Base-by-base conservation (phyloP, 1,284 basidiomycete species). In the Ceratobasidium sp. region DNA sequence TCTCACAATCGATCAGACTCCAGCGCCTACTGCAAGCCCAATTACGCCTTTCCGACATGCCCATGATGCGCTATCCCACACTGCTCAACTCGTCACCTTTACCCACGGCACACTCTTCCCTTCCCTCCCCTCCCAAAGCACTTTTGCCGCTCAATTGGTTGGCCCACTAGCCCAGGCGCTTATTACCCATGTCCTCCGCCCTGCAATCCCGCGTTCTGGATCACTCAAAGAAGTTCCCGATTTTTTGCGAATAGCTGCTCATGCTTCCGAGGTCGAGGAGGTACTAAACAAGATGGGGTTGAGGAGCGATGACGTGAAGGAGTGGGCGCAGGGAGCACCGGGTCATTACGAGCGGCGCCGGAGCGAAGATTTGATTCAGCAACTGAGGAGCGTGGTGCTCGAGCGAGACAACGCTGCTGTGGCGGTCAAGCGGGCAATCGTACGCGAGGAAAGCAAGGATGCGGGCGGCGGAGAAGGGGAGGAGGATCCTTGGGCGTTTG, bases 321-420 rank as follows among this genome's bases (percentile, higher is more conserved):
- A 79, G 5, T 95, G 93, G 93, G 88, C 86, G 2, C 86, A 89
- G 71, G 87, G 87, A 2, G 85, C 92, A 22, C 87, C 88, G 40
- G 84, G 87, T 1, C 93, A 95, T 82, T 95, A 93, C 80, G 93
- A 94, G 82, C 88, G 89, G 77, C 89, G 89, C 80, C 84, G 92
- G 78, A 86, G 93, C 8, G 84, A 88, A 40, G 85, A 87, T 69
- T 88, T 94, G 64, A 85, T 94, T n/a, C 88, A 91, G 51, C 82
- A 82, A 6, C 86, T 88, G 22, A 86, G 93, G 70, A 80, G 80
- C 22, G 85, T 89, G 65, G 85, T 92, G 46, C 80, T 89, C 15
- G 80, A 82, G 59, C 61, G 67, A 15, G 74, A 66, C 34, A 68
- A 76, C 0, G 64, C 65, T 22, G 68, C 78, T 13, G 77, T 80